Evolutionary conservation across 164 flowering plant species (phyloP).

Genomic region (Magnolia kwangsiensis): DNA sequence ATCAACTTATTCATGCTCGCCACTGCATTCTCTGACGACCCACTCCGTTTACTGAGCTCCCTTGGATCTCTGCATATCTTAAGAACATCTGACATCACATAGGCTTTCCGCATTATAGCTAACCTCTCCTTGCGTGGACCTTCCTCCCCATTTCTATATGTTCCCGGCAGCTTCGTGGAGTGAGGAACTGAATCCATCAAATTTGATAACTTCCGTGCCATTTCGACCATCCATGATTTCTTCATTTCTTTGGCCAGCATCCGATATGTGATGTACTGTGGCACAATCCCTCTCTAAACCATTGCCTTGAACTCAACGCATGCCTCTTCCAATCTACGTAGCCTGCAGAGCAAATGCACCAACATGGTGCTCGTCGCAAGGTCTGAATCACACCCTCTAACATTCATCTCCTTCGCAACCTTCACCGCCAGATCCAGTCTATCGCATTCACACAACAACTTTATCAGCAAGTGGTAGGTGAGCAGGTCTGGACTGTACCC

Average conservation of each 20-base stretch:
- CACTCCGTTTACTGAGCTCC: constrained; percentile 40
- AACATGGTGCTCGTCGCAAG: constrained; percentile 70
- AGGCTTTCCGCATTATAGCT: constrained; percentile 52
- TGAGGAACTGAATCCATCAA: constrained; percentile 61
- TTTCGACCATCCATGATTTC: constrained; percentile 47
- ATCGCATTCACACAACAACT: constrained; percentile 68
- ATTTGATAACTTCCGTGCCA: constrained; percentile 36
- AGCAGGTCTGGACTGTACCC: constrained; percentile 68
- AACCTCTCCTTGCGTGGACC: constrained; percentile 33
- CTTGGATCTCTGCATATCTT: constrained; percentile 52
- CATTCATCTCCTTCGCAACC: constrained; percentile 69
- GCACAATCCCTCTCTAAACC: constrained; percentile 61
- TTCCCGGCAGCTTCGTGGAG: constrained; percentile 54
- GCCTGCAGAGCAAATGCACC: constrained; percentile 64
- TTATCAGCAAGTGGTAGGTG: constrained; percentile 66
- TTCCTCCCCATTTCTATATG: constrained; percentile 28
- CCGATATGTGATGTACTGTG: constrained; percentile 65
- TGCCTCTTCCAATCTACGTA: constrained; percentile 65
- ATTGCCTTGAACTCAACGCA: constrained; percentile 55
- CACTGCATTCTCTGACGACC: constrained; percentile 27
- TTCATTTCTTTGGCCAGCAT: constrained; percentile 45
- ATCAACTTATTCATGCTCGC: constrained; percentile 35
- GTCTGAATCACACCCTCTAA: constrained; percentile 63
- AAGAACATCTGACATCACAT: constrained; percentile 52
- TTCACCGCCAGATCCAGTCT: constrained; percentile 62